These are phyloP conservation scores for Amniculicola lignicola DNA, from an alignment of 495 filamentous ascomycete species.

Conservation along the genomic window DNA sequence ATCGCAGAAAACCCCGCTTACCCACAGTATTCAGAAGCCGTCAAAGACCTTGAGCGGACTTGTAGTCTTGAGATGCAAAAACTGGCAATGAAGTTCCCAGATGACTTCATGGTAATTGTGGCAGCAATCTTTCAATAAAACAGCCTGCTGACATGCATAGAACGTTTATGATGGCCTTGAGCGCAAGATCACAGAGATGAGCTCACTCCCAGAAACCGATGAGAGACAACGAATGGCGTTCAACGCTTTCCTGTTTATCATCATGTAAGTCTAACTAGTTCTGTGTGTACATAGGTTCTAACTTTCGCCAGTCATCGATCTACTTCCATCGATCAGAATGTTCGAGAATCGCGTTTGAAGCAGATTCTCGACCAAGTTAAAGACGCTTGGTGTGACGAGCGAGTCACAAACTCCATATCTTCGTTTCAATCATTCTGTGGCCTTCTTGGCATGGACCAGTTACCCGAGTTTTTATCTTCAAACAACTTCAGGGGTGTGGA, in stretches of 20 bases:
- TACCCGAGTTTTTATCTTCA: constrained; percentile 72
- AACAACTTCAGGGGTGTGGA: constrained; percentile 69
- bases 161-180: constrained; percentile 85
- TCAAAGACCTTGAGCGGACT: constrained; percentile 78
- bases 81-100: constrained; percentile 83
- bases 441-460: constrained; percentile 71
- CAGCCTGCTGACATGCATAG: constrained; percentile 35
- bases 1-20: constrained; percentile 65
- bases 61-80: constrained; percentile 83
- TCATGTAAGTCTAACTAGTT: constrained; percentile 50
- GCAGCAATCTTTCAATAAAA: background rate
- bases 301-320: constrained; percentile 61
- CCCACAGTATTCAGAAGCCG: constrained; percentile 79
- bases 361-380: constrained; percentile 76
- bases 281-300: background rate
- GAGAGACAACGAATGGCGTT: constrained; percentile 62
- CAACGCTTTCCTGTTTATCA: constrained; percentile 83
- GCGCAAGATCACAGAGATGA: constrained; percentile 75
- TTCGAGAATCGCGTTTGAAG: constrained; percentile 62
- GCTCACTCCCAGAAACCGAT: constrained; percentile 67
- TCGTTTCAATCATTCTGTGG: constrained; percentile 76
- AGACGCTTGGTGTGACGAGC: constrained; percentile 71
- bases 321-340: constrained; percentile 63
- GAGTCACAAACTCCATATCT: constrained; percentile 64
- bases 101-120: constrained; percentile 67